These are phyloP conservation scores for Podospora australis DNA, from an alignment of 495 filamentous ascomycete genomes.

Conservation along the genomic window DNA sequence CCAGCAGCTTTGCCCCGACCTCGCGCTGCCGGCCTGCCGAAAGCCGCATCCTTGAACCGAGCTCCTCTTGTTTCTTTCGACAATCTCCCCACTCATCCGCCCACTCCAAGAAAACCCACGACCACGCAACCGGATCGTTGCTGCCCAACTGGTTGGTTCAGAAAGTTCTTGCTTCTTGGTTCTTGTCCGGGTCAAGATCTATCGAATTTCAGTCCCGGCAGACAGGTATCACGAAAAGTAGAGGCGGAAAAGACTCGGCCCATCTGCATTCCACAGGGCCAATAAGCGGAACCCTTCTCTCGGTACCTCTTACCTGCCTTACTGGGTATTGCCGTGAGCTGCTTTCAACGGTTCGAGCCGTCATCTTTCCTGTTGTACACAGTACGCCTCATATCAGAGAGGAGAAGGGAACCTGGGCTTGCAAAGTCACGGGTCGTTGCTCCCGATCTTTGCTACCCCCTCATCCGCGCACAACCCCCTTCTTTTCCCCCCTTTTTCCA, in stretches of 20 bases:
- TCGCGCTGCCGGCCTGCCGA: conserved; percentile 16
- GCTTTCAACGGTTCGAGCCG: not conserved
- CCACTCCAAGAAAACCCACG: conserved; percentile 6
- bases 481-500: conserved; percentile 3
- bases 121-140: conserved; percentile 19
- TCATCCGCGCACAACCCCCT: not conserved
- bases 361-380: not conserved
- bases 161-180: conserved; percentile 1
- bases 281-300: conserved; percentile 10
- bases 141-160: conserved; percentile 25
- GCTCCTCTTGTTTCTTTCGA: conserved; percentile 11
- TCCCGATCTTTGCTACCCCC: no score
- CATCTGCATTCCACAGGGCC: conserved; percentile 3
- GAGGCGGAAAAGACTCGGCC: conserved; percentile 12
- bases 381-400: not conserved
- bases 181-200: conserved; percentile 11
- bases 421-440: conserved; percentile 15
- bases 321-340: not conserved
- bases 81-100: conserved; percentile 17
- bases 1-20: conserved; percentile 7
- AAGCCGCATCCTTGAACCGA: conserved; percentile 19
- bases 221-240: no score
- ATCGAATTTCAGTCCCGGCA: conserved; percentile 2
- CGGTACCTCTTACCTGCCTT: not conserved
- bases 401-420: not conserved